Evolutionary conservation across 495 filamentous ascomycete species (phyloP).

Genomic region (Neurospora sp.): DNA sequence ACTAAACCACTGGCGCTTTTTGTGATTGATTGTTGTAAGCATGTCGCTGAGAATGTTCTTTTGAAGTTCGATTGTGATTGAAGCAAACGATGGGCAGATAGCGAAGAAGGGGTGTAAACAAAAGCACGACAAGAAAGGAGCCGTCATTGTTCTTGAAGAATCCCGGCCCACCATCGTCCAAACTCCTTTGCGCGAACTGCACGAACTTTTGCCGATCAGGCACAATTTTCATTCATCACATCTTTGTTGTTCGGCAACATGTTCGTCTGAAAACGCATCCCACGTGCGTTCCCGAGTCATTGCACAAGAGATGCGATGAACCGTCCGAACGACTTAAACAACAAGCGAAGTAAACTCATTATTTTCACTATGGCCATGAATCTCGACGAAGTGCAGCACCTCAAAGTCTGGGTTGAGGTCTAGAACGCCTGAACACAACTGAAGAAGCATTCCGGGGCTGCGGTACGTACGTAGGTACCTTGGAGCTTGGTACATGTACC

Average conservation of each 20-base stretch:
- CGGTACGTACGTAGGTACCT: neutral
- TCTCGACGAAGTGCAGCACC: neutral
- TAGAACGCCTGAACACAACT: neutral
- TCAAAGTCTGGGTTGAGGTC: neutral
- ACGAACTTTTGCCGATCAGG: neutral
- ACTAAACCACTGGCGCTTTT: slow-evolving; percentile 34
- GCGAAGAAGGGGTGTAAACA: neutral
- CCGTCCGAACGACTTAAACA: neutral
- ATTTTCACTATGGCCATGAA: neutral
- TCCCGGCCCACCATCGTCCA: neutral
- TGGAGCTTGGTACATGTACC: neutral
- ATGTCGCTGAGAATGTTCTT: neutral
- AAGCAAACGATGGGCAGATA: neutral
- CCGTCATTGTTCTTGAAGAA: neutral
- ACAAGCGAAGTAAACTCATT: neutral
- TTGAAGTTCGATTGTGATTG: neutral
- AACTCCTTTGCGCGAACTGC: neutral
- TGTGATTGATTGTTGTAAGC: neutral
- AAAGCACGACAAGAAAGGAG: neutral
- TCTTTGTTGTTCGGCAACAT: neutral
- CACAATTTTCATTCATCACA: neutral
- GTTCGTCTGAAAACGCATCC: neutral
- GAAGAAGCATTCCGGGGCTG: neutral
- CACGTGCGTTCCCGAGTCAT: neutral
- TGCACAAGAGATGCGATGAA: neutral